Base-by-base conservation (phyloP, 441 rosid species). In the Metrosideros polymorpha region DNA sequence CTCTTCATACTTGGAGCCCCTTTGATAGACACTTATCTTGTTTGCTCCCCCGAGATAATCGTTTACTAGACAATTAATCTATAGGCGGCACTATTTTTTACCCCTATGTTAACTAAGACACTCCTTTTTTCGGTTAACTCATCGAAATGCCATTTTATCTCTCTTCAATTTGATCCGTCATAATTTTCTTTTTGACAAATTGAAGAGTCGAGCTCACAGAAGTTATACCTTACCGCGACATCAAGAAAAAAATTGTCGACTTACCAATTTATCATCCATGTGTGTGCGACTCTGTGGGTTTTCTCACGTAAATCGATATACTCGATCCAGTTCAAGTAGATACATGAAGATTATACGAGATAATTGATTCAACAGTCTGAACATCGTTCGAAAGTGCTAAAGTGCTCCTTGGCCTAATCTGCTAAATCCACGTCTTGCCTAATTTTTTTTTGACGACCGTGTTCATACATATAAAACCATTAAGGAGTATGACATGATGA, bases 221-320 rank as follows among this genome's bases (percentile, higher is more conserved):
- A 8, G 3, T 17, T 4, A 30, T 17, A 61, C 5, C 5, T 61
- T 61, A 19, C 25, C 8, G 24, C 43, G 4, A 18, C 76, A 17
- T 61, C 1, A 61, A 61, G 19, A 61, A 61, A 61, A 7, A 18
- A 17, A 51, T 51, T 30, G 12, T 1, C 17, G 6, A 61, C 75
- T 61, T 4, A 8, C 12, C 24, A 30, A 30, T 61, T 61, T 61
- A 4, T 61, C 17, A 4, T 7, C 12, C 75, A 61, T 4, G 42
- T 17, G 35, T 29, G 0, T 19, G 15, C 18, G 47, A 66, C 8
- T 66, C 22, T 0, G 15, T 1, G 27, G 7, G 4, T 19, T 3
- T 66, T 22, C 17, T 19, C 4, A 19, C 10, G 15, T 22, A 66
- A 9, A 19, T 66, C 12, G 14, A 66, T 15, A 30, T 61, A 18